These are phyloP conservation scores for Talaromyces stipitatus DNA, from an alignment of 495 filamentous ascomycete genomes.

Conservation along the genomic window DNA sequence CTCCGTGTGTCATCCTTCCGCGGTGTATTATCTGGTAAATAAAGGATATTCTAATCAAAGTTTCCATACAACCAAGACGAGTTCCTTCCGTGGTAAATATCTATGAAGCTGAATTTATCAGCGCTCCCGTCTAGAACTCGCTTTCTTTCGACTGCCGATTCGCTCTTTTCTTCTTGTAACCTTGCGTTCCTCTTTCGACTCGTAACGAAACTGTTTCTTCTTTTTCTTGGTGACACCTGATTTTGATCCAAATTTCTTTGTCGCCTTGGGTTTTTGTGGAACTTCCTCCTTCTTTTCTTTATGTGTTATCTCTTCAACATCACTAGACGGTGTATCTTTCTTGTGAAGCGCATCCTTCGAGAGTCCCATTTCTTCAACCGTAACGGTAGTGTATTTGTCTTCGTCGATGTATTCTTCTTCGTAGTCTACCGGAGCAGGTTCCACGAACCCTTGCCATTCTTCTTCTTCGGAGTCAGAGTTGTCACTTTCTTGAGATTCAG, in stretches of 20 bases:
- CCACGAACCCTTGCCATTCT: slow-evolving; percentile 56
- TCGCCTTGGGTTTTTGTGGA: slow-evolving; percentile 14
- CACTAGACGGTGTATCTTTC: slow-evolving; percentile 17
- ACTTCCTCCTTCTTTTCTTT: slow-evolving; percentile 18
- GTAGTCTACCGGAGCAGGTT: slow-evolving; percentile 56
- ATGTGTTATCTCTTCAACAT: slow-evolving; percentile 2
- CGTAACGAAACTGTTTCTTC: slow-evolving; percentile 89
- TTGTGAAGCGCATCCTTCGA: slow-evolving; percentile 60
- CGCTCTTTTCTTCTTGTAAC: slow-evolving; percentile 59
- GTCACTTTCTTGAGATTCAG: slow-evolving; percentile 9
- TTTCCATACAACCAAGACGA: neutral
- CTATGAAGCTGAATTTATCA: no score
- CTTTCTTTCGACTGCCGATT: slow-evolving; percentile 45
- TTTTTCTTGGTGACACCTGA: slow-evolving; percentile 53
- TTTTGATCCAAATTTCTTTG: slow-evolving; percentile 46
- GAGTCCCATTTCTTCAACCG: slow-evolving; percentile 81
- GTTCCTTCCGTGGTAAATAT: no score
- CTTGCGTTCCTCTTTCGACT: slow-evolving; percentile 75
- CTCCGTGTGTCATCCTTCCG: slow-evolving; percentile 1
- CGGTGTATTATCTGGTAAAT: slow-evolving; percentile 5
- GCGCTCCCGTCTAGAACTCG: slow-evolving; percentile 32
- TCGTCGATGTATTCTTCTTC: slow-evolving; percentile 97
- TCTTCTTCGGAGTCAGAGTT: slow-evolving; percentile 34
- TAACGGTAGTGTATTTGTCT: slow-evolving; percentile 89
- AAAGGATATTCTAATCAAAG: slow-evolving; percentile 1